phyloP scores from a whole-genome alignment of 164 flowering plant species.

The Vitis rupestris region DNA sequence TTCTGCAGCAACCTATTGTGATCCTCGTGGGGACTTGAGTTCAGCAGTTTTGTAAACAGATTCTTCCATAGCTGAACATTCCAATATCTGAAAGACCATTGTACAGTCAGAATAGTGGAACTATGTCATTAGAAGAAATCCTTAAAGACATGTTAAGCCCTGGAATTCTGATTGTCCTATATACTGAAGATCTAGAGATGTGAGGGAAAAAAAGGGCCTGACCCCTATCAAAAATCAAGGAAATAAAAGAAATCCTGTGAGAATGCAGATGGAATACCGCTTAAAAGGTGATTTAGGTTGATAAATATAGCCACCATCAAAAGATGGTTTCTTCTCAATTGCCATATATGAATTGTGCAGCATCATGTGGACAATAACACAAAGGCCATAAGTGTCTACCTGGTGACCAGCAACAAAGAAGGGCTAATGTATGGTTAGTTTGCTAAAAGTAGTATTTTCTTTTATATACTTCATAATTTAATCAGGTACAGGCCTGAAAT shows the following conservation, averaged over 20 bases:
- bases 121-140: background rate
- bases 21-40: slow-evolving; percentile 38
- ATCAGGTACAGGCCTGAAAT: slow-evolving; percentile 58
- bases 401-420: slow-evolving; percentile 22
- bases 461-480: background rate
- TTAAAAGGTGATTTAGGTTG: slow-evolving; percentile 62
- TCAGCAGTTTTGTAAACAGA: slow-evolving; percentile 72
- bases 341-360: slow-evolving; percentile 76
- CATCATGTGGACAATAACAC: slow-evolving; percentile 87
- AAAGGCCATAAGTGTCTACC: slow-evolving; percentile 91
- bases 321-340: slow-evolving; percentile 54
- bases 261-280: slow-evolving; percentile 37
- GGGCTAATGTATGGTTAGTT: background rate
- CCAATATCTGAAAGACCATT: slow-evolving; percentile 63
- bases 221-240: too few species aligned
- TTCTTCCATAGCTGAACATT: slow-evolving; percentile 72
- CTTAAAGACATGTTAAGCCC: too few species aligned
- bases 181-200: background rate
- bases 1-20: slow-evolving; percentile 36
- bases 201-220: background rate
- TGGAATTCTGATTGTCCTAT: too few species aligned
- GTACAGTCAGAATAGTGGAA: background rate
- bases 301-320: slow-evolving; percentile 55
- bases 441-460: background rate
- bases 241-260: background rate